Percentiles rank a stretch among this genome's conserved stretches.
These are phyloP conservation scores for Xylaria sp. DNA, from an alignment of 2,329 filamentous ascomycete genomes.

Conservation along the genomic window DNA sequence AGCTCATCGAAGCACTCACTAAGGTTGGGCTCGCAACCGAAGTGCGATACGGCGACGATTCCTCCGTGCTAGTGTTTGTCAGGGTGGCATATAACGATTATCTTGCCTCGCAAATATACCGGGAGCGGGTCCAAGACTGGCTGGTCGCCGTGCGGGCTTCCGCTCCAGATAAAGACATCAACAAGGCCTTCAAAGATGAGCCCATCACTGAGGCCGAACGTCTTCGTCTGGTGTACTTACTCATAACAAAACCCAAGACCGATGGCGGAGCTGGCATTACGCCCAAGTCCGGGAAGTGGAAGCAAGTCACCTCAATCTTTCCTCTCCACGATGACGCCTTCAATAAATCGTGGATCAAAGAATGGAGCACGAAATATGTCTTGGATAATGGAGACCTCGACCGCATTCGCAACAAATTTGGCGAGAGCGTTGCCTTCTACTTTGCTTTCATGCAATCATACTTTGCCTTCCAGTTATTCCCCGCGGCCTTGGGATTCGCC, in stretches of 20 bases:
- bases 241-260: conserved; percentile 74
- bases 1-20: conserved; percentile 76
- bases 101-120: conserved; percentile 80
- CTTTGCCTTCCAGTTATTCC: conserved; percentile 83
- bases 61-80: conserved; percentile 82
- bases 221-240: conserved; percentile 83
- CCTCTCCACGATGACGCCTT: conserved; percentile 78
- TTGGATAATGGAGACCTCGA: conserved; percentile 71
- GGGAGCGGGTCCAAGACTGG: conserved; percentile 91
- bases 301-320: conserved; percentile 74
- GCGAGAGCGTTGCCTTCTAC: conserved; percentile 89
- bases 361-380: conserved; percentile 74
- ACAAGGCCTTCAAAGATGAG: conserved; percentile 70
- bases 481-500: conserved; percentile 75
- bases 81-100: conserved; percentile 77
- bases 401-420: conserved; percentile 76
- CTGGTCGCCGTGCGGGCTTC: conserved; percentile 82
- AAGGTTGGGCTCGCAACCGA: conserved; percentile 84
- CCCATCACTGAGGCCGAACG: conserved; percentile 88
- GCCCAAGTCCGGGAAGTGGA: conserved; percentile 71
- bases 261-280: conserved; percentile 82
- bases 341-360: conserved; percentile 77
- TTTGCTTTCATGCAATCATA: conserved; percentile 94
- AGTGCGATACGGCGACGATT: conserved; percentile 78
- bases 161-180: conserved; percentile 75